Conservation (phyloP, 177 flowering plant genomes). For the Vitis hybrid region DNA sequence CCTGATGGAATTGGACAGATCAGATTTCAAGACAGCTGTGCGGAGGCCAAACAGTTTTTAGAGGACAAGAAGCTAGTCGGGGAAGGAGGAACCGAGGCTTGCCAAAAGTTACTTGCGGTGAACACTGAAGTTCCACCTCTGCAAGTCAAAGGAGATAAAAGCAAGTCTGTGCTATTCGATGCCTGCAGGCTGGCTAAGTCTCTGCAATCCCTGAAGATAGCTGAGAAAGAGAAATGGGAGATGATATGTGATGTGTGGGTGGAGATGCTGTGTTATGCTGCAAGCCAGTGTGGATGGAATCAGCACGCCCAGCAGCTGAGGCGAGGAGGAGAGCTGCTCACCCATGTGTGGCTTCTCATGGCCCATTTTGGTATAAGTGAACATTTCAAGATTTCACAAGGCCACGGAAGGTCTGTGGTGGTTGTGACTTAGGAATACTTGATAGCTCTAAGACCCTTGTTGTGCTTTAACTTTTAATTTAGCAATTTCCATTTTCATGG, state of each 20-base stretch:
- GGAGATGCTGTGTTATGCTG: constrained; percentile 17
- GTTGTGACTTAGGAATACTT: too few relatives aligned
- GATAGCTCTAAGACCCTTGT: too few relatives aligned
- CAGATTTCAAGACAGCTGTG: constrained; percentile 23
- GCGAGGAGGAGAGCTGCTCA: too few relatives aligned
- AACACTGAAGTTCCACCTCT: constrained; percentile 9
- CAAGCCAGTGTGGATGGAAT: constrained; percentile 10
- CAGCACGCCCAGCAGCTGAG: background rate
- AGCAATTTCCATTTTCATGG: too few relatives aligned
- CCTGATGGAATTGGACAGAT: constrained; percentile 30
- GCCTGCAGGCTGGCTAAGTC: constrained; percentile 20
- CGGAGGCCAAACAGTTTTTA: constrained; percentile 18
- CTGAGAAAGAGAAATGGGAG: constrained; percentile 17
- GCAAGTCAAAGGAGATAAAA: constrained; percentile 21
- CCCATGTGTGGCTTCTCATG: too few relatives aligned
- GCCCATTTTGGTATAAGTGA: too few relatives aligned
- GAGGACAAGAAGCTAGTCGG: background rate
- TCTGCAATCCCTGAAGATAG: background rate
- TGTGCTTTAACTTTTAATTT: too few relatives aligned
- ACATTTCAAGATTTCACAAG: too few relatives aligned
- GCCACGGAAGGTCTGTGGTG: too few relatives aligned
- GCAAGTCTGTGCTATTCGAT: constrained; percentile 27
- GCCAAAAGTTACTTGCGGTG: constrained; percentile 14
- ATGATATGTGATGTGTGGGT: constrained; percentile 12
- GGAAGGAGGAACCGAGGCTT: constrained; percentile 7